phyloP scores from a whole-genome alignment of 176 grass and related monocot genomes.

The Musa acuminata region DNA sequence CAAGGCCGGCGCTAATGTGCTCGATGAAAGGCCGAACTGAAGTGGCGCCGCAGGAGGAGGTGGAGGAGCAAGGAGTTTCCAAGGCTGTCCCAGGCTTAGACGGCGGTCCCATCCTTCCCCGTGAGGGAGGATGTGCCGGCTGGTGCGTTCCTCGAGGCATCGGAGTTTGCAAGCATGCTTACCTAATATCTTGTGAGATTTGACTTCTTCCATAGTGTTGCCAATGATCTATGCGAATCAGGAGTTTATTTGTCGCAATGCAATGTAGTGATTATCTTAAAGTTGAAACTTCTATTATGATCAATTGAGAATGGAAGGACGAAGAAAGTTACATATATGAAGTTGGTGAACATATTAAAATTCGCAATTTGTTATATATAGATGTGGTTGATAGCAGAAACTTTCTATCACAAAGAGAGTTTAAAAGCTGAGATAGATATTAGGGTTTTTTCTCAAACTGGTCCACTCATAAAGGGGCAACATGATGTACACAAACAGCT shows the following conservation, averaged over 20 bases:
- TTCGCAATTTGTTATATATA: too few relatives aligned
- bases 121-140: slow-evolving; percentile 32
- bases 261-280: neutral
- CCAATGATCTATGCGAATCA: neutral
- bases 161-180: neutral
- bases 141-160: slow-evolving; percentile 17
- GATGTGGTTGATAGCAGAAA: neutral
- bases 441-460: neutral
- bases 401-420: neutral
- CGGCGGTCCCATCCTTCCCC: slow-evolving; percentile 13
- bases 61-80: slow-evolving; percentile 29
- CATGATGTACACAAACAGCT: too few relatives aligned
- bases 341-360: neutral
- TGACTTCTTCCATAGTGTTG: neutral
- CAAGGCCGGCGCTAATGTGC: slow-evolving; percentile 20
- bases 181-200: neutral
- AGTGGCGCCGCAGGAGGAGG: slow-evolving; percentile 27
- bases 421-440: neutral
- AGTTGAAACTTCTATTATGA: neutral
- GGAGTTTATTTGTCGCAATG: neutral
- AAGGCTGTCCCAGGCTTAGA: slow-evolving; percentile 43
- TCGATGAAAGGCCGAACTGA: slow-evolving; percentile 31
- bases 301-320: neutral
- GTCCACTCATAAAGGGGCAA: too few relatives aligned
- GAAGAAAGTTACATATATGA: neutral